These are phyloP conservation scores for Jaltomata sinuosa DNA, from an alignment of 257 asterid genomes.

Conservation along the genomic window DNA sequence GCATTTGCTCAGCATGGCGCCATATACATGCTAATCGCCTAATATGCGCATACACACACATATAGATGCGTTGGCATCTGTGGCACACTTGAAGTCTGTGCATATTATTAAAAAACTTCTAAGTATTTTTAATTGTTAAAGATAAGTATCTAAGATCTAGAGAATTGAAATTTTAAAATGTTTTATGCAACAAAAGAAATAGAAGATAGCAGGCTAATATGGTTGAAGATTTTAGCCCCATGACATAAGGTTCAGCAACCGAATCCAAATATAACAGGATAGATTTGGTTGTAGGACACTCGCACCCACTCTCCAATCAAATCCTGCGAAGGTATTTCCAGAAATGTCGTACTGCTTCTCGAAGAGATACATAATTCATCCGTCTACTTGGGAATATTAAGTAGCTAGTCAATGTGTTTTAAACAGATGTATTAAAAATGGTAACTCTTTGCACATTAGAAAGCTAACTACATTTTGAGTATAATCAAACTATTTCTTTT, in stretches of 20 bases:
- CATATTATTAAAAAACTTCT: background rate
- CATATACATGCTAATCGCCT: background rate
- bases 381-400: background rate
- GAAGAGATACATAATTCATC: background rate
- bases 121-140: background rate
- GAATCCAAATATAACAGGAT: background rate
- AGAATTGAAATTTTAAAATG: background rate
- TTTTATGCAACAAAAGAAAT: background rate
- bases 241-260: background rate
- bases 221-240: background rate
- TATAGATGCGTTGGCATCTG: background rate
- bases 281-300: background rate
- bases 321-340: background rate
- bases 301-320: background rate
- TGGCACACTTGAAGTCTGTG: background rate
- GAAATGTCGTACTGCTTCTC: background rate
- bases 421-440: background rate
- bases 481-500: background rate
- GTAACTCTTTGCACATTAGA: background rate
- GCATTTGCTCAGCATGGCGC: background rate
- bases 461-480: background rate
- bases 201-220: background rate
- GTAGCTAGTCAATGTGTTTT: background rate
- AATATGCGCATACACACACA: background rate
- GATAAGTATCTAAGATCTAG: background rate